These are phyloP conservation scores for Apiospora rasikravindrae DNA, from an alignment of 2,329 filamentous ascomycete genomes.

Conservation along the genomic window DNA sequence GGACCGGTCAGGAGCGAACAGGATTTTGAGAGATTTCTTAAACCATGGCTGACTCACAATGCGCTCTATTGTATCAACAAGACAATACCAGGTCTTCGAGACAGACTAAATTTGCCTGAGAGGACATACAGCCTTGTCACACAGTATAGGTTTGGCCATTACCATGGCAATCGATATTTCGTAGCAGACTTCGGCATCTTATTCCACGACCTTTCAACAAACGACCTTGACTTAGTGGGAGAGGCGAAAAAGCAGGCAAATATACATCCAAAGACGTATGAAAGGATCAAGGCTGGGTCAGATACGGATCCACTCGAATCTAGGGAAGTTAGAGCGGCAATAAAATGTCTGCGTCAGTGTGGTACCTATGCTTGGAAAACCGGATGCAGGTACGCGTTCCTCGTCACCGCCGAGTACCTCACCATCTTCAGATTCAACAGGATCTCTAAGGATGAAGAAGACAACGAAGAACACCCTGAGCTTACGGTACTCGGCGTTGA, in stretches of 20 bases:
- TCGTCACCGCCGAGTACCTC: background rate
- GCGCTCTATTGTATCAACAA: background rate
- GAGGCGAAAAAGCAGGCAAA: background rate
- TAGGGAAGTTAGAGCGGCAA: no score
- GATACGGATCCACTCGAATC: background rate
- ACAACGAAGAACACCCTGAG: no score
- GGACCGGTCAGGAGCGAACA: background rate
- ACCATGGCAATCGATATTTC: no score
- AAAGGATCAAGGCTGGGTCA: background rate
- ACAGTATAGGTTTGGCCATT: no score
- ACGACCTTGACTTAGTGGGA: background rate
- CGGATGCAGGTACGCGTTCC: background rate
- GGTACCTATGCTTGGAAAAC: background rate
- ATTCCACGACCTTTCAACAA: no score
- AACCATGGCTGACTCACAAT: background rate
- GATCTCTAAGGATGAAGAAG: background rate
- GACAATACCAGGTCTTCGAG: background rate
- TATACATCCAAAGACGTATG: background rate
- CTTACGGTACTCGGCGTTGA: background rate
- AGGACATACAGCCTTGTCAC: background rate
- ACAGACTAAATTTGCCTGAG: background rate
- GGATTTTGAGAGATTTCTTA: background rate
- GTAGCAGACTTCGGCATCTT: no score
- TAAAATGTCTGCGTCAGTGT: background rate
- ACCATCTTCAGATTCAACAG: background rate